phyloP scores from a whole-genome alignment of 148 eudicot species.

The Rhododendron mucronatum region DNA sequence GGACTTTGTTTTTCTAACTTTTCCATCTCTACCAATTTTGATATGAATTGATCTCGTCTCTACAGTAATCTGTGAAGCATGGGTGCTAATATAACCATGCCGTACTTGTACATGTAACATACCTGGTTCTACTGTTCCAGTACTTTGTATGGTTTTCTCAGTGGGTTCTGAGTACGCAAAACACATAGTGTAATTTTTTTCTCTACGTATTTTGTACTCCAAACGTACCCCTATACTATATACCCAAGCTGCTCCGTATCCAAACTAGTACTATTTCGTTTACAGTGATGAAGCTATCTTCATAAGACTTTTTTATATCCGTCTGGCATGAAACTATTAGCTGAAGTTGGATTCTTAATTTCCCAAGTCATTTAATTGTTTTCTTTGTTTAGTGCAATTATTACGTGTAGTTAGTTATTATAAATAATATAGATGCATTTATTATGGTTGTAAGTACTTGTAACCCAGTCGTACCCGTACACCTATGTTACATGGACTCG shows the following conservation, averaged over 20 bases:
- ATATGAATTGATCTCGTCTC: background rate
- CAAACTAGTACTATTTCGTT: background rate
- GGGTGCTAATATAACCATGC: background rate
- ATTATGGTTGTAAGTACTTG: background rate
- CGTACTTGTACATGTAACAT: background rate
- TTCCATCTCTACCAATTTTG: background rate
- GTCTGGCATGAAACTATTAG: background rate
- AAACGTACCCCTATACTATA: background rate
- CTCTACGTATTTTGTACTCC: background rate
- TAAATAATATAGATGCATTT: background rate
- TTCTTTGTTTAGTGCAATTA: background rate
- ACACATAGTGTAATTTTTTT: background rate
- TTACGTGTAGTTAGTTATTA: background rate
- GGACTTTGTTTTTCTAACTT: background rate
- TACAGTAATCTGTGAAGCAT: background rate
- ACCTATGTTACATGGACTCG: too few species aligned
- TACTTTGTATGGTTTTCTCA: background rate
- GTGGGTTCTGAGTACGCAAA: background rate
- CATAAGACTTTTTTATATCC: background rate
- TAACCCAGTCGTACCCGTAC: background rate
- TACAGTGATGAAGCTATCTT: background rate
- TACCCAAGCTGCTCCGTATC: background rate
- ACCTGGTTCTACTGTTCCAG: background rate
- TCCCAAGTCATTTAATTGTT: background rate
- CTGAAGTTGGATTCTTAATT: background rate